phyloP scores from a whole-genome alignment of 2,329 filamentous ascomycete species.

The Arthrobotrys musiformis region DNA sequence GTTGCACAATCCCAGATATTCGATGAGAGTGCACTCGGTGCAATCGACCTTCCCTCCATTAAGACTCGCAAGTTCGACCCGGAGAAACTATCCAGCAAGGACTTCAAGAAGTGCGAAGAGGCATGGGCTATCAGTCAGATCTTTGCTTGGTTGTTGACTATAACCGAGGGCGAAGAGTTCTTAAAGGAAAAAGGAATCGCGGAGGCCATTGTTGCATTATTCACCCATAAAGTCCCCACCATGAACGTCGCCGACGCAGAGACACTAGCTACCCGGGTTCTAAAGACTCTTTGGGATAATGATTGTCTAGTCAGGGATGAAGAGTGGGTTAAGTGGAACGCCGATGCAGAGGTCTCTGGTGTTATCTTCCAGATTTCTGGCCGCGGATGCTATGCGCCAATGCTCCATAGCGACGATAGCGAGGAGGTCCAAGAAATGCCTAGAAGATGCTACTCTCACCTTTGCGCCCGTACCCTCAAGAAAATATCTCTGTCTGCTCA shows the following conservation, averaged over 20 bases:
- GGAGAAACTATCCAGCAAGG: slow-evolving; percentile 79
- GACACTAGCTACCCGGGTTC: slow-evolving; percentile 79
- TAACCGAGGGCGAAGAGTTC: slow-evolving; percentile 91
- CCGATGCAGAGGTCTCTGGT: slow-evolving; percentile 78
- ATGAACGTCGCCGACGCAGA: slow-evolving; percentile 99
- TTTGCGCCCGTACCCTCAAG: slow-evolving; percentile 92
- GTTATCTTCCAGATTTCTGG: slow-evolving; percentile 94
- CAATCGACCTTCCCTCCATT: slow-evolving; percentile 84
- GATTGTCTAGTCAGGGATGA: slow-evolving; percentile 86
- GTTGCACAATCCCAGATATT: slow-evolving; percentile 60
- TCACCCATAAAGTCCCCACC: slow-evolving; percentile 93
- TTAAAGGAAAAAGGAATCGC: slow-evolving; percentile 84
- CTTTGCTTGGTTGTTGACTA: slow-evolving; percentile 83
- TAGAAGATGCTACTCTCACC: slow-evolving; percentile 89
- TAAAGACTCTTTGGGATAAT: slow-evolving; percentile 80
- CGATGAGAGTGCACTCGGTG: slow-evolving; percentile 58
- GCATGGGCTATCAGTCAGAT: slow-evolving; percentile 95
- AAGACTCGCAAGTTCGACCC: slow-evolving; percentile 86
- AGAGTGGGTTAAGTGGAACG: slow-evolving; percentile 95
- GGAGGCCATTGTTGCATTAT: slow-evolving; percentile 86
- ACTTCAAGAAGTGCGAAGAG: slow-evolving; percentile 85
- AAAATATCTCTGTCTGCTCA: slow-evolving; percentile 88
- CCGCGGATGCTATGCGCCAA: slow-evolving; percentile 87
- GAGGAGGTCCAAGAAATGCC: slow-evolving; percentile 67
- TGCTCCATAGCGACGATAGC: slow-evolving; percentile 74